Conservation (phyloP, 306 rosid genomes). For the Canavalia ensiformis region DNA sequence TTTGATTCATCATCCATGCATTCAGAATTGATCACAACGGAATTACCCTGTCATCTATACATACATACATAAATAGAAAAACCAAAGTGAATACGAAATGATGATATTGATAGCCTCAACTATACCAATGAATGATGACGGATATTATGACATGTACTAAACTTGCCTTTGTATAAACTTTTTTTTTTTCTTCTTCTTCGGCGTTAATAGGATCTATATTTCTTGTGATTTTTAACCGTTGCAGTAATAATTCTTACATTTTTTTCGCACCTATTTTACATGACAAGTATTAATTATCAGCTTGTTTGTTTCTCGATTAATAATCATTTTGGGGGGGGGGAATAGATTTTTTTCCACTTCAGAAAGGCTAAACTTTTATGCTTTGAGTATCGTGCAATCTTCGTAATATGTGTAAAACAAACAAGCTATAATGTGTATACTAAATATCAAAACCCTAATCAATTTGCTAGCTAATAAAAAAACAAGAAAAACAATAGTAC, state of each 20-base stretch:
- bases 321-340: too few species aligned
- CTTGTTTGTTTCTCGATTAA: too few species aligned
- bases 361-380: too few species aligned
- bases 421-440: too few species aligned
- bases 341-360: too few species aligned
- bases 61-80: background rate
- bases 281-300: background rate
- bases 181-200: background rate
- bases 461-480: too few species aligned
- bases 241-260: background rate
- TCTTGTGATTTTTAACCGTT: slow-evolving; percentile 19
- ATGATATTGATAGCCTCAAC: slow-evolving; percentile 29
- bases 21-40: background rate
- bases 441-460: too few species aligned
- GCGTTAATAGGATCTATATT: background rate
- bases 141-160: slow-evolving; percentile 6
- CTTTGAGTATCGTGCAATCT: too few species aligned
- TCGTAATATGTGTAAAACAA: too few species aligned
- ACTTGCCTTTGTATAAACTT: background rate
- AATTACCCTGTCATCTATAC: background rate
- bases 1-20: background rate
- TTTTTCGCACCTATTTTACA: background rate
- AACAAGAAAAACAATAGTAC: too few species aligned
- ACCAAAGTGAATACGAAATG: background rate
- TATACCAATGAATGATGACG: slow-evolving; percentile 28